phyloP scores from a whole-genome alignment of 1,284 basidiomycete genomes.

The Chiua sp. region DNA sequence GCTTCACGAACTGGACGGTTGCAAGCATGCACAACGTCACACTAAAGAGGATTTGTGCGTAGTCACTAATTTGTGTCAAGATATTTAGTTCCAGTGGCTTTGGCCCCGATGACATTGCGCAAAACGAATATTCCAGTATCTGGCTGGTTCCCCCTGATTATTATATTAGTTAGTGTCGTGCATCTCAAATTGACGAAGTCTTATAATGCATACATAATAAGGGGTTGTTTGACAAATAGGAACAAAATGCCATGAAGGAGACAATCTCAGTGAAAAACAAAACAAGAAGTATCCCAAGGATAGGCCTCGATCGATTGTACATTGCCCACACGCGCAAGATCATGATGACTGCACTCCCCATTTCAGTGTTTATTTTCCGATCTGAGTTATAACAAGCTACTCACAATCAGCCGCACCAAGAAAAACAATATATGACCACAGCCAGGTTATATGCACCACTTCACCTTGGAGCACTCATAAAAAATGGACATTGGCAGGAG shows the following conservation, averaged over 20 bases:
- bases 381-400: not conserved
- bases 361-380: not conserved
- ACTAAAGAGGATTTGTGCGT: not conserved
- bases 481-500: too few species aligned
- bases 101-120: not conserved
- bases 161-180: not conserved
- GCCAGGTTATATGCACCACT: not conserved
- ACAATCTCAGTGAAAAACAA: conserved; percentile 1
- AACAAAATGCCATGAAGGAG: not conserved
- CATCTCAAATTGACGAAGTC: too few species aligned
- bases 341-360: conserved; percentile 8
- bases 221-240: not conserved
- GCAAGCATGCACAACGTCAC: conserved; percentile 9
- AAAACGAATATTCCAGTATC: not conserved
- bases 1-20: not conserved
- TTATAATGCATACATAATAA: not conserved
- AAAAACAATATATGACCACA: not conserved
- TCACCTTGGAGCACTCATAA: not conserved
- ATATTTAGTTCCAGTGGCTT: not conserved
- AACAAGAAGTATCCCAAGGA: conserved; percentile 1
- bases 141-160: not conserved
- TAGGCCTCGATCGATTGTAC: conserved; percentile 7
- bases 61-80: not conserved
- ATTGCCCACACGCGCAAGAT: conserved; percentile 16
- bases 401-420: not conserved